These are phyloP conservation scores for Mycena galopus DNA, from an alignment of 768 basidiomycete species.

Conservation along the genomic window DNA sequence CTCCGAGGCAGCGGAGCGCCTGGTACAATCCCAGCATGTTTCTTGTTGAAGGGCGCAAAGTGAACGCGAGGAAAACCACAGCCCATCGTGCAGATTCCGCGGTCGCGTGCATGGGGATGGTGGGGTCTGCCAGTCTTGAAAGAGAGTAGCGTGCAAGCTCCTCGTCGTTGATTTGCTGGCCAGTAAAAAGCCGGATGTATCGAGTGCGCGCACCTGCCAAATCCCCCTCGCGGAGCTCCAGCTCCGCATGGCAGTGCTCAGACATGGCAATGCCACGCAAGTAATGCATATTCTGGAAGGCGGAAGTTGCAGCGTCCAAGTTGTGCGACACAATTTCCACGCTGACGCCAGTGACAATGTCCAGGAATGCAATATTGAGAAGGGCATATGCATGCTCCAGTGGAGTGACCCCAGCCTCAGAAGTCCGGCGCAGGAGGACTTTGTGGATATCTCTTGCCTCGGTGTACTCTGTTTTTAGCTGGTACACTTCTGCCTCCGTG, in stretches of 20 bases:
- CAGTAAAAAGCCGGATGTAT: background rate
- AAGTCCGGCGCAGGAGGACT: background rate
- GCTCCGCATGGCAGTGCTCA: background rate
- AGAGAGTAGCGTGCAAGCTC: background rate
- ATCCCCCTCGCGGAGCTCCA: conserved; percentile 1
- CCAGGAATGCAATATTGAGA: background rate
- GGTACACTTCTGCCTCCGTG: background rate
- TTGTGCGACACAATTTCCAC: background rate
- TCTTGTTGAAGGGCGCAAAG: background rate
- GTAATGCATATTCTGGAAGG: background rate
- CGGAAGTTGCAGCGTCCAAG: background rate
- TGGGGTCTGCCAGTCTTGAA: background rate
- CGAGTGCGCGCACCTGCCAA: background rate
- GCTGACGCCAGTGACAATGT: background rate
- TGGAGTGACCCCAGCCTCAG: background rate
- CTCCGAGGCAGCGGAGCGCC: conserved; percentile 5
- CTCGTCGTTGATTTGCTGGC: background rate
- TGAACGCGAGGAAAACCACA: background rate
- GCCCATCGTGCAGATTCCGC: background rate
- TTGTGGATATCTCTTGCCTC: background rate
- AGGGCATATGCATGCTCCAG: background rate
- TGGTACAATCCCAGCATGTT: background rate
- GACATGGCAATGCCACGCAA: background rate
- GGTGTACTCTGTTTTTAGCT: conserved; percentile 3
- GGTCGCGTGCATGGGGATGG: background rate